phyloP scores from a whole-genome alignment of 352 stramenopile species.

The Pythium dissotocum region DNA sequence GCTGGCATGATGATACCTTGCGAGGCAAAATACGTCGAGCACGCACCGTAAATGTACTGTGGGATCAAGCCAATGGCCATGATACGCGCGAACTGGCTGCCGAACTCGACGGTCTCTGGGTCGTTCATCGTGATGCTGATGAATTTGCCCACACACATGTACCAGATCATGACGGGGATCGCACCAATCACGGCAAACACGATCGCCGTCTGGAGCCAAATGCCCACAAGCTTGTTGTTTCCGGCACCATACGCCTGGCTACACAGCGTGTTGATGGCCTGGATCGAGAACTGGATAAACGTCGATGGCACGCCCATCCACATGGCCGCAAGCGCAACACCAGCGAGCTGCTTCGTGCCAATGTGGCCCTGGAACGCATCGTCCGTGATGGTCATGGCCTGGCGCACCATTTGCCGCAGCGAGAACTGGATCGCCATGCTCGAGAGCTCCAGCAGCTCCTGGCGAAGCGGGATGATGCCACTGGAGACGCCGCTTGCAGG shows the following conservation, averaged over 20 bases:
- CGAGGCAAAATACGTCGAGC: constrained; percentile 43
- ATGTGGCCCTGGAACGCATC: constrained; percentile 47
- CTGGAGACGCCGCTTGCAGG: background rate
- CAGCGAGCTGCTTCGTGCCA: constrained; percentile 47
- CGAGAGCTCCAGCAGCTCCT: constrained; percentile 40
- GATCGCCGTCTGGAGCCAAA: constrained; percentile 55
- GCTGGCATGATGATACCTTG: constrained; percentile 49
- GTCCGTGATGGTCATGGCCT: constrained; percentile 51
- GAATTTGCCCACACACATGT: constrained; percentile 44
- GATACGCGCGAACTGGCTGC: constrained; percentile 38
- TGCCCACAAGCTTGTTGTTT: constrained; percentile 50
- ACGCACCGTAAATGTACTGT: constrained; percentile 47
- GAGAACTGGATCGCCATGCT: constrained; percentile 48
- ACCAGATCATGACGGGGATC: constrained; percentile 50
- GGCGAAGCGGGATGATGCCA: constrained; percentile 32
- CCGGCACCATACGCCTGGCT: constrained; percentile 53
- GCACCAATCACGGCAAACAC: constrained; percentile 35
- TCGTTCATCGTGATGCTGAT: constrained; percentile 49
- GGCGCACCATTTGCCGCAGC: constrained; percentile 45
- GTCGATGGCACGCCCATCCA: constrained; percentile 50
- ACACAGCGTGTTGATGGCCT: constrained; percentile 52
- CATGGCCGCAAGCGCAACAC: constrained; percentile 44
- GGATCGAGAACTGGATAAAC: constrained; percentile 51
- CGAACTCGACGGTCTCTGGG: constrained; percentile 38
- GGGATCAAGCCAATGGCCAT: constrained; percentile 42